These are phyloP conservation scores for Colletotrichum sublineola DNA, from an alignment of 2,329 filamentous ascomycete genomes.

Conservation along the genomic window DNA sequence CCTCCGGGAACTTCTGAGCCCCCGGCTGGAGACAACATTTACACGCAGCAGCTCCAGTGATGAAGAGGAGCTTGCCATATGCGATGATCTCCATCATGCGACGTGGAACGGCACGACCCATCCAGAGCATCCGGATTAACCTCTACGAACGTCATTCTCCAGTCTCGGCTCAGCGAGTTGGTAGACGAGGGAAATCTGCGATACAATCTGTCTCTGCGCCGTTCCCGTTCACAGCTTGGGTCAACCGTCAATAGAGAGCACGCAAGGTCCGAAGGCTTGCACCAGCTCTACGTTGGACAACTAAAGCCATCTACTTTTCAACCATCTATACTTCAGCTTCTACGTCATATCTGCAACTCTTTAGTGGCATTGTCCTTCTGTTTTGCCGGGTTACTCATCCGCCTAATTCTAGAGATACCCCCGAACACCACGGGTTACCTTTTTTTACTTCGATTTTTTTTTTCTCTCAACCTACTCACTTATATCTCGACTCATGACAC, in stretches of 20 bases:
- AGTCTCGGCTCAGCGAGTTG: conserved; percentile 10
- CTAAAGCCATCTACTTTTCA: conserved; percentile 6
- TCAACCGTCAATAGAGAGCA: conserved; percentile 25
- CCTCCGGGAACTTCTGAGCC: conserved; percentile 62
- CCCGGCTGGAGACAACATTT: conserved; percentile 62
- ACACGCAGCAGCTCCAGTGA: conserved; percentile 57
- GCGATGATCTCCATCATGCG: conserved; percentile 42
- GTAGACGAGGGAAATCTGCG: conserved; percentile 8
- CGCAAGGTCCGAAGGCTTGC: conserved; percentile 20
- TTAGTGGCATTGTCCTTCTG: conserved; percentile 30
- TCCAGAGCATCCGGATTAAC: conserved; percentile 24
- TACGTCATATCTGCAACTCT: conserved; percentile 6
- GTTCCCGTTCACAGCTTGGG: conserved; percentile 30
- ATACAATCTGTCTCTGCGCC: conserved; percentile 7
- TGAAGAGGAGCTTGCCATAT: conserved; percentile 43
- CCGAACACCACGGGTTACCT: conserved; percentile 36
- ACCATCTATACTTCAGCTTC: conserved; percentile 12
- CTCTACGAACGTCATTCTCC: conserved; percentile 17
- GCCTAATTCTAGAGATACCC: conserved; percentile 45
- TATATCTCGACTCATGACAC: conserved; percentile 37
- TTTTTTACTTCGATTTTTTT: conserved; percentile 28
- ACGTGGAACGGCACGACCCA: conserved; percentile 35
- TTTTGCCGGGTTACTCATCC: conserved; percentile 34
- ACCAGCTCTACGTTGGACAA: conserved; percentile 21
- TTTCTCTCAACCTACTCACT: conserved; percentile 18